These are phyloP conservation scores for Xylariaceae sp. DNA, from an alignment of 2,329 filamentous ascomycete genomes.

Conservation along the genomic window DNA sequence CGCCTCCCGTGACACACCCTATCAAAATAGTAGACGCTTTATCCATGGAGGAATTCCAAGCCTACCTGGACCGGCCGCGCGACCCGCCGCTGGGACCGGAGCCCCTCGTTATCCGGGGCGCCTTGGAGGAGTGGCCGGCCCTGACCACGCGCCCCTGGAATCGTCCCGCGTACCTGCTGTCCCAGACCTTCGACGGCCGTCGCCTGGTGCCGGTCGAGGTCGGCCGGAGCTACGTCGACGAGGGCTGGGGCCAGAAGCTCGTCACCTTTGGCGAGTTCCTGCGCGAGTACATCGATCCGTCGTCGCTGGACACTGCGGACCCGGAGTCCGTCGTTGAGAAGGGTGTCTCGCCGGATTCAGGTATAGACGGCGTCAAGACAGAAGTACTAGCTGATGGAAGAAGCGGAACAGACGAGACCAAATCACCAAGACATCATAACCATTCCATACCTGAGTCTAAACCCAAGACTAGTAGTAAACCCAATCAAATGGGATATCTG, in stretches of 20 bases:
- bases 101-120: slow-evolving; percentile 65
- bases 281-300: slow-evolving; percentile 49
- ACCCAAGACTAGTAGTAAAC: too few species aligned
- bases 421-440: too few species aligned
- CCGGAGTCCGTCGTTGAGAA: too few species aligned
- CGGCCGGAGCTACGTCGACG: slow-evolving; percentile 81
- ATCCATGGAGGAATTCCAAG: slow-evolving; percentile 55
- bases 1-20: slow-evolving; percentile 37
- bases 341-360: too few species aligned
- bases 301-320: too few species aligned
- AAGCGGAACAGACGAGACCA: too few species aligned
- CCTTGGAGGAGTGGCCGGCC: slow-evolving; percentile 72
- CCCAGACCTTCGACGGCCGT: slow-evolving; percentile 67
- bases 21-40: slow-evolving; percentile 40
- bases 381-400: too few species aligned
- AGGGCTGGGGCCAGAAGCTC: slow-evolving; percentile 77
- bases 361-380: too few species aligned
- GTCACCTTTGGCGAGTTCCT: slow-evolving; percentile 71
- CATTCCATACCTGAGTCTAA: too few species aligned
- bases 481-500: slow-evolving; percentile 66
- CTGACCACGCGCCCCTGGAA: slow-evolving; percentile 63
- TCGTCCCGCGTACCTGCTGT: slow-evolving; percentile 66
- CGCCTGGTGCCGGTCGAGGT: slow-evolving; percentile 82
- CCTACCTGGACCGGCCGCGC: slow-evolving; percentile 46
- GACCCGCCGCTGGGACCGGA: slow-evolving; percentile 36